A percentile compares a stretch with the other conserved stretches of the same genome.
Conservation (phyloP, 2,329 filamentous ascomycete genomes). For the Sclerotinia trifoliorum region DNA sequence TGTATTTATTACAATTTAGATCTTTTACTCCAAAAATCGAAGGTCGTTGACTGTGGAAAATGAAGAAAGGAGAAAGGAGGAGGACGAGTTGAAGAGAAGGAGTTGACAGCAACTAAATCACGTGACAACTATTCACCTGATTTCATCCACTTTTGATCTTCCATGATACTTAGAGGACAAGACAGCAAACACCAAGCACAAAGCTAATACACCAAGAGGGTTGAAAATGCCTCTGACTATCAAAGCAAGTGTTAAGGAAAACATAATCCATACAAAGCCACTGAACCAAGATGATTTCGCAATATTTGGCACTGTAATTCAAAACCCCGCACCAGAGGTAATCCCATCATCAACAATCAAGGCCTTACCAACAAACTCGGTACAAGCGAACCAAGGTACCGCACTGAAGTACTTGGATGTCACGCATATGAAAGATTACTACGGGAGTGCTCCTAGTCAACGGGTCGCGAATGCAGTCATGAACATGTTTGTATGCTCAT, state of each 20-base stretch:
- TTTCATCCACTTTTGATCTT: background rate
- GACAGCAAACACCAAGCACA: background rate
- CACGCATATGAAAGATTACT: constrained; percentile 70
- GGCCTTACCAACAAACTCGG: constrained; percentile 45
- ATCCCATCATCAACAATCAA: constrained; percentile 46
- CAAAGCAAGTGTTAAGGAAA: constrained; percentile 8
- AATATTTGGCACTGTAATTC: constrained; percentile 79
- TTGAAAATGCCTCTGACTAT: constrained; percentile 31
- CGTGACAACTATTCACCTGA: background rate
- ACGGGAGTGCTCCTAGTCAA: constrained; percentile 62
- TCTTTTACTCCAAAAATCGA: too few species aligned
- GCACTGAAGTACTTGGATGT: constrained; percentile 85
- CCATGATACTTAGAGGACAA: background rate
- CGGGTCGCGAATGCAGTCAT: constrained; percentile 61
- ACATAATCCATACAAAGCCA: constrained; percentile 56
- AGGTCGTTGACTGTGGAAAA: background rate
- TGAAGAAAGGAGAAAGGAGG: background rate
- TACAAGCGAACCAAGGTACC: constrained; percentile 78
- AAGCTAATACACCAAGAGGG: background rate
- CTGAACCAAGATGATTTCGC: constrained; percentile 69
- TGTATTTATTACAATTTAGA: background rate
- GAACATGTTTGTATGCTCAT: constrained; percentile 87
- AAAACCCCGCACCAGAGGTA: constrained; percentile 64
- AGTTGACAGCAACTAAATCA: background rate
- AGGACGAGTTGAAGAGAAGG: background rate